Evolutionary conservation across 148 eudicot species (phyloP).

Genomic region (Fallopia convolvulus): DNA sequence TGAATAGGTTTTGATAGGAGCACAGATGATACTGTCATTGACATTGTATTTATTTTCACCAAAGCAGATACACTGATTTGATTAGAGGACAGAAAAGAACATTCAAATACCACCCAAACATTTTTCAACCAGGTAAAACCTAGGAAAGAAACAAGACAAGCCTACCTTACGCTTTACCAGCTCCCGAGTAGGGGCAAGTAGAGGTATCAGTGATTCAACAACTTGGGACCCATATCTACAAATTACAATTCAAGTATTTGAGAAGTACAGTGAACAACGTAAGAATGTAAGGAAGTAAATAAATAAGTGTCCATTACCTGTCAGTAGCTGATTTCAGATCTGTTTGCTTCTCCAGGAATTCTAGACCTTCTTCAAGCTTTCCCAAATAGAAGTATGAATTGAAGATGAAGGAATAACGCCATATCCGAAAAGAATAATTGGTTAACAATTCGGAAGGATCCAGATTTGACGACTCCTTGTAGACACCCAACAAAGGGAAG

Average conservation of each 20-base stretch:
- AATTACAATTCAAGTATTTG: conserved; percentile 5
- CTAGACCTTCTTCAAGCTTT: conserved; percentile 78
- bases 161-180: conserved; percentile 58
- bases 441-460: conserved; percentile 31
- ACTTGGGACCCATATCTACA: conserved; percentile 46
- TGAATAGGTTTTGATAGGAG: background rate
- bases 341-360: conserved; percentile 67
- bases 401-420: conserved; percentile 47
- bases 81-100: background rate
- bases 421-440: conserved; percentile 35
- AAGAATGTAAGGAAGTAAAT: background rate
- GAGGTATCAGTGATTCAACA: conserved; percentile 53
- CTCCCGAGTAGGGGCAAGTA: conserved; percentile 51
- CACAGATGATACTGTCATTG: background rate
- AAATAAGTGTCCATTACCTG: conserved; percentile 30
- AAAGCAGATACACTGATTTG: background rate
- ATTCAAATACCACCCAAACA: background rate
- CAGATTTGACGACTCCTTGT: conserved; percentile 20
- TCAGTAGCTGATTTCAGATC: conserved; percentile 30
- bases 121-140: background rate
- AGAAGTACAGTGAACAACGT: background rate
- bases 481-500: conserved; percentile 21
- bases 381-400: conserved; percentile 72
- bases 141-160: background rate
- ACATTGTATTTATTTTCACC: background rate